Base-by-base conservation (phyloP, 805 yeast species). In the Saccharomycopsis selenospora region DNA sequence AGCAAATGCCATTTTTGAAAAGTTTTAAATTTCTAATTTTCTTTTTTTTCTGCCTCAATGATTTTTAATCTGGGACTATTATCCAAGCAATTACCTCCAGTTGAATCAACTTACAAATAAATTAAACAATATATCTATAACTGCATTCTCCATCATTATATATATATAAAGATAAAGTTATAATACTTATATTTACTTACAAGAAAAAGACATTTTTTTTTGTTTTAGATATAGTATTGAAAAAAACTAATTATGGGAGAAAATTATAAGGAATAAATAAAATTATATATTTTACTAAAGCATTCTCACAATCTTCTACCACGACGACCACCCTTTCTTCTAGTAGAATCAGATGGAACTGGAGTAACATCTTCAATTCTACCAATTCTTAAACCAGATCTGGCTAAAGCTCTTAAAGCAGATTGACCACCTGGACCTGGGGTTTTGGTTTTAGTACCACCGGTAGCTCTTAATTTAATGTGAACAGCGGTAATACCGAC, bases 291-390 rank as follows among this genome's bases (percentile, higher is more conserved):
- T 40, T 18, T 18, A 23, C 28, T 22, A 46, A n/a, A 13, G 3
- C 17, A 29, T 51, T 63, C 63, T 76, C 75, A 87, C 77, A 90
- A 85, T 86, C 99, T 89, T 85, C 99, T 91, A 91, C 99, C 99
- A 84, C 99, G 90, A 82, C 99, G 93, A 87, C 99, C 99, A 88
- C 99, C 99, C 95, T 93, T 95, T 88, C 91, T 87, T 85, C 99
- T 93, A 75, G 99, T 95, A 68, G 98, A 90, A 77, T 93, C 99
- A 64, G 99, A 93, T 75, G 99, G 99, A 67, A 93, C 90, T 75
- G 99, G 99, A 65, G 99, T 93, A 64, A 93, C 99, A 75, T 93
- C 99, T 82, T 95, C 99, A 66, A 93, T 93, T 79, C 99, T 89
- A 68, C 99, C 99, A 63, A 93, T 93, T 84, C 95, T 90, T 76